Evolutionary conservation across 2,329 filamentous ascomycete genomes (phyloP).

Genomic region (Ophiostoma ulmi): DNA sequence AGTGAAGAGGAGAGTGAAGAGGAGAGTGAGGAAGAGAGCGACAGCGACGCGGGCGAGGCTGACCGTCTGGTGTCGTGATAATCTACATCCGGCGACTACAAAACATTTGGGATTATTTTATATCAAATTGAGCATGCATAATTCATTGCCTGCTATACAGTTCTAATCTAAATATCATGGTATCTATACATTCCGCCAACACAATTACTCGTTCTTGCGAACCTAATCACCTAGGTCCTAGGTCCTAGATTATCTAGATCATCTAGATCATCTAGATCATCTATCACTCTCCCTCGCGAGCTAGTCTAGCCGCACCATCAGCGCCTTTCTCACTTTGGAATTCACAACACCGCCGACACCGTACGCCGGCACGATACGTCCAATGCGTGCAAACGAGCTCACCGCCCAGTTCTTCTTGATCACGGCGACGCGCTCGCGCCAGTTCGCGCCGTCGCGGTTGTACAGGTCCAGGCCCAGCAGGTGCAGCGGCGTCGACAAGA

Average conservation of each 20-base stretch:
- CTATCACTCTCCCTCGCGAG: neutral
- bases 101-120: neutral
- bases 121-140: neutral
- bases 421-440: slow-evolving; percentile 57
- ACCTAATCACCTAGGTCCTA: too few relatives aligned
- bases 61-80: slow-evolving; percentile 12
- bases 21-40: neutral
- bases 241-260: neutral
- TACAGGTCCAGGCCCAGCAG: slow-evolving; percentile 81
- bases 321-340: slow-evolving; percentile 57
- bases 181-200: slow-evolving; percentile 2
- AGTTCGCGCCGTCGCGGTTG: slow-evolving; percentile 54
- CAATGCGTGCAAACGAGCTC: slow-evolving; percentile 70
- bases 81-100: neutral
- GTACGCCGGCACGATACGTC: slow-evolving; percentile 82
- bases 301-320: slow-evolving; percentile 59
- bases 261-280: neutral
- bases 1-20: slow-evolving; percentile 18
- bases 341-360: slow-evolving; percentile 86
- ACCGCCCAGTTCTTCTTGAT: slow-evolving; percentile 72
- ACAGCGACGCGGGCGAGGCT: slow-evolving; percentile 14
- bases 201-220: neutral
- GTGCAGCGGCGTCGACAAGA: slow-evolving; percentile 77
- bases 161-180: slow-evolving; percentile 12
- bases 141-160: slow-evolving; percentile 7